Conservation (phyloP, 768 basidiomycete species). For the Tricholoma matsutake region DNA sequence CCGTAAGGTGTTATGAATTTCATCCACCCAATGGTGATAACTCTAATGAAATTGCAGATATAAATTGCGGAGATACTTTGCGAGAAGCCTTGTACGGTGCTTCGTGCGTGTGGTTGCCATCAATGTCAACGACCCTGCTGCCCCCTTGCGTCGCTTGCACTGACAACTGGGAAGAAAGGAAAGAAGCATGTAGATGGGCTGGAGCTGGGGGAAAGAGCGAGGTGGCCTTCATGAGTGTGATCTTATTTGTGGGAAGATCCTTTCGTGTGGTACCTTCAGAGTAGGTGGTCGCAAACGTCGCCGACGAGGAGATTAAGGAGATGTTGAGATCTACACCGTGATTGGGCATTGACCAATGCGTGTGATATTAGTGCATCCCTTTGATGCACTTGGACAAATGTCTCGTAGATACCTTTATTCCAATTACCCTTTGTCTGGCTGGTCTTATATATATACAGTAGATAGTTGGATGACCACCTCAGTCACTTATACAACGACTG, state of each 20-base stretch:
- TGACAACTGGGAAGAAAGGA: constrained; percentile 46
- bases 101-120: constrained; percentile 84
- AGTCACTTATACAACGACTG: too few relatives aligned
- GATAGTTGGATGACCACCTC: too few relatives aligned
- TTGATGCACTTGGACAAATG: too few relatives aligned
- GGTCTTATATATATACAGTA: too few relatives aligned
- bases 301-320: too few relatives aligned
- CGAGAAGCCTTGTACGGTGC: constrained; percentile 71
- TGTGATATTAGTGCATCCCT: too few relatives aligned
- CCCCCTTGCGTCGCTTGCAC: constrained; percentile 69
- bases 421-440: too few relatives aligned
- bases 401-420: too few relatives aligned
- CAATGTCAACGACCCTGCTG: constrained; percentile 86
- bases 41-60: constrained; percentile 10
- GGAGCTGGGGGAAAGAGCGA: constrained; percentile 46
- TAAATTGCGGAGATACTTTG: constrained; percentile 73
- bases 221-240: constrained; percentile 84
- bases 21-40: constrained; percentile 29
- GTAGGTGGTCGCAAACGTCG: too few relatives aligned
- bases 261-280: constrained; percentile 76
- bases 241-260: constrained; percentile 67
- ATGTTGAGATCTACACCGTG: too few relatives aligned
- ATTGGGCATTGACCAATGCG: too few relatives aligned
- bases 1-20: constrained; percentile 53
- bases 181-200: constrained; percentile 47